These are phyloP conservation scores for Backusella luteola DNA, from an alignment of 192 early-diverging fungal species.

Conservation along the genomic window DNA sequence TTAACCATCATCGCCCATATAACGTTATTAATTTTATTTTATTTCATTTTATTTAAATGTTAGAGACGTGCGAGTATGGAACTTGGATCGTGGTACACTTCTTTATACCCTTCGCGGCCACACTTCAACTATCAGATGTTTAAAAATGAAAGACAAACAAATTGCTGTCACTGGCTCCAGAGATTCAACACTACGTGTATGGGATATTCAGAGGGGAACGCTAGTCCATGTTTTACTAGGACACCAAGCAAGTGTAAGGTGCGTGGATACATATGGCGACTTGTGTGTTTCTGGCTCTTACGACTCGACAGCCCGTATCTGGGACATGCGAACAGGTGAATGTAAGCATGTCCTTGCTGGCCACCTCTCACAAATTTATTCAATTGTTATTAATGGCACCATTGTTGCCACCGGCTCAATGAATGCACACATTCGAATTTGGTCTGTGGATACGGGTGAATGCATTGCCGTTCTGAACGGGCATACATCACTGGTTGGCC, in stretches of 20 bases:
- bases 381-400: conserved; percentile 81
- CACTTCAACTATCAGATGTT: conserved; percentile 92
- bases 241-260: conserved; percentile 87
- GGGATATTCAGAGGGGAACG: conserved; percentile 68
- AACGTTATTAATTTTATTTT: not conserved
- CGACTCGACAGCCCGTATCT: conserved; percentile 88
- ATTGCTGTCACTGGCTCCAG: conserved; percentile 89
- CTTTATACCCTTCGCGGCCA: conserved; percentile 93
- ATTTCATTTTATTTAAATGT: not conserved
- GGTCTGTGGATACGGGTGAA: conserved; percentile 80
- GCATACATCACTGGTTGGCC: conserved; percentile 90
- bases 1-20: not conserved
- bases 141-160: conserved; percentile 69
- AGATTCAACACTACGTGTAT: conserved; percentile 90
- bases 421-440: conserved; percentile 89
- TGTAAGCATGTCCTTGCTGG: conserved; percentile 75
- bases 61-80: conserved; percentile 90
- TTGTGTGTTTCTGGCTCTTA: conserved; percentile 89
- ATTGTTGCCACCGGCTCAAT: conserved; percentile 90
- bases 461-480: conserved; percentile 83
- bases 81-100: conserved; percentile 79
- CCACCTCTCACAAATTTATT: conserved; percentile 92
- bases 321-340: conserved; percentile 77
- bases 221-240: conserved; percentile 76
- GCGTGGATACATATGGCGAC: conserved; percentile 81